Evolutionary conservation across 768 basidiomycete species (phyloP).

Genomic region (Calocybe cyanea): DNA sequence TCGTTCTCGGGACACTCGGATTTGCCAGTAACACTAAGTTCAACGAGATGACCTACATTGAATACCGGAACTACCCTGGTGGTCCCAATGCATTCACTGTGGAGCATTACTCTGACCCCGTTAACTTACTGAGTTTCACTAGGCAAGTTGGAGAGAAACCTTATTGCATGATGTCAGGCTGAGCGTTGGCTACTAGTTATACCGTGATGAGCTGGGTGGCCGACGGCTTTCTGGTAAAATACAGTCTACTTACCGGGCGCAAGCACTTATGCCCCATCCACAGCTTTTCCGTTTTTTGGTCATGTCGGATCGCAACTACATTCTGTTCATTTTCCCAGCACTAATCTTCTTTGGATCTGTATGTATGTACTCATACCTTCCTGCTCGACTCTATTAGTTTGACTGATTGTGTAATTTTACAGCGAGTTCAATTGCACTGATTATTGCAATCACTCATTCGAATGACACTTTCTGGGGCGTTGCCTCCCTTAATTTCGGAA

Average conservation of each 20-base stretch:
- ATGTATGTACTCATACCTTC: too few species aligned
- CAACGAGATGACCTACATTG: conserved; percentile 17
- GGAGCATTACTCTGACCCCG: background rate
- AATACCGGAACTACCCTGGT: conserved; percentile 17
- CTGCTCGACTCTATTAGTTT: too few species aligned
- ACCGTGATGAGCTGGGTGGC: background rate
- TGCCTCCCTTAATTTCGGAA: conserved; percentile 25
- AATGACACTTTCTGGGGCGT: conserved; percentile 13
- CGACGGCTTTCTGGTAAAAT: background rate
- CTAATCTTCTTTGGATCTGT: too few species aligned
- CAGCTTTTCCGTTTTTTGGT: too few species aligned
- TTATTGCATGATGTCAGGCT: background rate
- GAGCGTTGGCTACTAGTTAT: background rate
- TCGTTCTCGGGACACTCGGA: conserved; percentile 19
- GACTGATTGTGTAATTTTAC: background rate
- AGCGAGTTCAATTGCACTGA: background rate
- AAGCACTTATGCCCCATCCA: too few species aligned
- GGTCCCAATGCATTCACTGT: conserved; percentile 13
- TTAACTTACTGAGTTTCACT: conserved; percentile 5
- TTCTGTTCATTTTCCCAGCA: too few species aligned
- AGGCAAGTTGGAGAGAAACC: background rate
- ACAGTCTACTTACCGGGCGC: background rate
- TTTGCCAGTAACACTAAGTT: conserved; percentile 17
- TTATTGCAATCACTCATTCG: conserved; percentile 5
- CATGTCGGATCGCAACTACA: too few species aligned